These are phyloP conservation scores for Fragaria nilgerrensis DNA, from an alignment of 306 rosid species.

Conservation along the genomic window DNA sequence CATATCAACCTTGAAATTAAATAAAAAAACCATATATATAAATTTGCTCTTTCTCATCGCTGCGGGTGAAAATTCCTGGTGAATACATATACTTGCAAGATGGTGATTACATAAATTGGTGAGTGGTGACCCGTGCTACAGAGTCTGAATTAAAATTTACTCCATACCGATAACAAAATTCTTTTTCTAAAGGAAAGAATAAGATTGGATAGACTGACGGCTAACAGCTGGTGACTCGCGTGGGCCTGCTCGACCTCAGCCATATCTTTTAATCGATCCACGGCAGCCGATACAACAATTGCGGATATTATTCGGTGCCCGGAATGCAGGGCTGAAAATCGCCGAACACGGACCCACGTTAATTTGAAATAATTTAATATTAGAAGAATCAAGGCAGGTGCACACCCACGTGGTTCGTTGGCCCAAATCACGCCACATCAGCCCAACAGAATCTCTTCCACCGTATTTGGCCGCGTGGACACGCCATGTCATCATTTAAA, in stretches of 20 bases:
- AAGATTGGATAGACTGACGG: neutral
- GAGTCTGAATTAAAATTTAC: too few species aligned
- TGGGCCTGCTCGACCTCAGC: neutral
- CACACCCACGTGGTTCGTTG: conserved; percentile 19
- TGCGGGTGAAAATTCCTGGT: too few species aligned
- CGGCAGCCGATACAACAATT: neutral
- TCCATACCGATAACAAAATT: too few species aligned
- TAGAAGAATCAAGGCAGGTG: neutral
- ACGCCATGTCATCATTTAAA: conserved; percentile 26
- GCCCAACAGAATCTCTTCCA: conserved; percentile 37
- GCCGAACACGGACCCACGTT: neutral
- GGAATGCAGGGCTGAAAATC: conserved; percentile 20
- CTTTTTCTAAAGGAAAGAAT: too few species aligned
- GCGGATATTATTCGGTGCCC: neutral
- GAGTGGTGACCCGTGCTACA: too few species aligned
- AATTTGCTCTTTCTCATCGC: too few species aligned
- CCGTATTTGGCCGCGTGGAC: conserved; percentile 21
- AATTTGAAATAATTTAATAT: neutral
- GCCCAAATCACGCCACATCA: conserved; percentile 16
- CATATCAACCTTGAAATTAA: too few species aligned
- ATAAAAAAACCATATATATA: too few species aligned
- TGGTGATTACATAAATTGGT: too few species aligned
- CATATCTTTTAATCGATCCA: neutral
- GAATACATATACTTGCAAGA: too few species aligned
- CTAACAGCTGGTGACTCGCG: neutral